Percentiles rank a stretch among this genome's conserved stretches.
These are phyloP conservation scores for Spirogloea muscicola DNA, from an alignment of 139 green algal species.

Conservation along the genomic window DNA sequence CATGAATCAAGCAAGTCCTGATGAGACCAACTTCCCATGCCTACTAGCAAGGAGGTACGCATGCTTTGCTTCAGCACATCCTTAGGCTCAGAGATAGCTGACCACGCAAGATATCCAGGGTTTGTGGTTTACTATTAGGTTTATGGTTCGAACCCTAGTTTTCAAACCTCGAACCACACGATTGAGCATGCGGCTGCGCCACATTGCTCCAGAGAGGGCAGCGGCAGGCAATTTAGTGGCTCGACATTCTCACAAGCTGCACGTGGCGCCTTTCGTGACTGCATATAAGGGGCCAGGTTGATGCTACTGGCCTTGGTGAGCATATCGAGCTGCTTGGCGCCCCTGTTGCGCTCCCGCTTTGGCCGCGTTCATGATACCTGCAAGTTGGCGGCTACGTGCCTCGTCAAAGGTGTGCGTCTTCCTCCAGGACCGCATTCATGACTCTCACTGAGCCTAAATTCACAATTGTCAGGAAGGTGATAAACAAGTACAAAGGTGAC, in stretches of 20 bases:
- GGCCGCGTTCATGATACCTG: constrained; percentile 38
- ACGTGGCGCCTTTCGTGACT: no score
- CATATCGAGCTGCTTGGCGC: constrained; percentile 29
- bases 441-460: not conserved
- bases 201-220: not conserved
- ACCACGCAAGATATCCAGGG: no score
- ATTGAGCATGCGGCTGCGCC: not conserved
- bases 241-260: not conserved
- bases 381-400: not conserved
- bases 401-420: not conserved
- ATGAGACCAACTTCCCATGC: no score
- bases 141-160: no score
- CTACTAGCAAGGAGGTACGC: no score
- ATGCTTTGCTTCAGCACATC: no score
- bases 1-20: no score
- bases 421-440: not conserved
- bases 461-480: not conserved
- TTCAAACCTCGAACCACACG: no score
- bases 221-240: not conserved
- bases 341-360: constrained; percentile 24
- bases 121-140: no score
- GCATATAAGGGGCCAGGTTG: no score
- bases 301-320: constrained; percentile 48
- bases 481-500: no score
- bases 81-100: no score